phyloP scores from a whole-genome alignment of 257 asterid species.

The Solanum medicagineum region DNA sequence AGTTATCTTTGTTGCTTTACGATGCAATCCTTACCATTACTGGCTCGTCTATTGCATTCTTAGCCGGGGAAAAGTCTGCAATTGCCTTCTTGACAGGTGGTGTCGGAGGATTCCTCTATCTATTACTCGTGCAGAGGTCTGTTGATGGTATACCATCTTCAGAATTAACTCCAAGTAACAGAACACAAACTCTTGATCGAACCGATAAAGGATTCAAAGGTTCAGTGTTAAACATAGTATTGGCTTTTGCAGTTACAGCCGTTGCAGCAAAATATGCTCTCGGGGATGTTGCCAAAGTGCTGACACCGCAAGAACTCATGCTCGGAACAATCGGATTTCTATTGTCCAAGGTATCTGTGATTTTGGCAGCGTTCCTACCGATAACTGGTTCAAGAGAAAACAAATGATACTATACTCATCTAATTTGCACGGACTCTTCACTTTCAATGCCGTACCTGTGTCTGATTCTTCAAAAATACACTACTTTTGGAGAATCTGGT shows the following conservation, averaged over 20 bases:
- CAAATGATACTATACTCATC: conserved; percentile 1
- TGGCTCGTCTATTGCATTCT: conserved; percentile 41
- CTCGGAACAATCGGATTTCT: conserved; percentile 76
- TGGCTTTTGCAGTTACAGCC: conserved; percentile 33
- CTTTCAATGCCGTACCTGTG: too few species aligned
- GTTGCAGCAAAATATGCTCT: conserved; percentile 25
- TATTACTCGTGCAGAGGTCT: conserved; percentile 55
- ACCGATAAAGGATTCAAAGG: conserved; percentile 27
- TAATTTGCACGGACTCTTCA: too few species aligned
- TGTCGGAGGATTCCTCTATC: conserved; percentile 49
- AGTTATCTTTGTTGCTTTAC: conserved; percentile 53
- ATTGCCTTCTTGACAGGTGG: conserved; percentile 67
- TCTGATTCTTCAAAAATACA: too few species aligned
- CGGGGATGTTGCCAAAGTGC: conserved; percentile 32
- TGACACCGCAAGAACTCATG: conserved; percentile 48
- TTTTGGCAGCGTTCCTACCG: conserved; percentile 69
- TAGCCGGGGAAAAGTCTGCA: conserved; percentile 28
- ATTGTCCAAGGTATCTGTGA: conserved; percentile 60
- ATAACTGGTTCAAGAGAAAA: conserved; percentile 16
- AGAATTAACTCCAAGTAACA: conserved; percentile 24
- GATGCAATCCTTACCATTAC: conserved; percentile 43
- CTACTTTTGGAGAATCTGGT: too few species aligned
- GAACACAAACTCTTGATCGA: conserved; percentile 6
- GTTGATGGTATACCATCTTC: conserved; percentile 49
- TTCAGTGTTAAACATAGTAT: conserved; percentile 17